Conservation (phyloP, 179 eudicot species). For the Patellifolia procumbens region DNA sequence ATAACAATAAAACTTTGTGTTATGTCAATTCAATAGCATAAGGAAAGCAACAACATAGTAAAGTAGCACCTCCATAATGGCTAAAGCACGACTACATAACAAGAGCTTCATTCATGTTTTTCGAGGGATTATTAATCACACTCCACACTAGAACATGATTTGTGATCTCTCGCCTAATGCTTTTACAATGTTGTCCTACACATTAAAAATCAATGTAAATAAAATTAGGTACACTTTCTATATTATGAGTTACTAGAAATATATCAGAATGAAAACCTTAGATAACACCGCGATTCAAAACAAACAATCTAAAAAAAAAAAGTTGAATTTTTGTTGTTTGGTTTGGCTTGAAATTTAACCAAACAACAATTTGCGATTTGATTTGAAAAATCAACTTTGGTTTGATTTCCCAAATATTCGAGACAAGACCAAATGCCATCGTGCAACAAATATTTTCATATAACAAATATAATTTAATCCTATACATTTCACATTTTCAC, state of each 20-base stretch:
- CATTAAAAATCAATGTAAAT: not conserved
- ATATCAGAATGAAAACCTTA: too few relatives aligned
- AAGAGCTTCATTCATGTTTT: not conserved
- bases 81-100: not conserved
- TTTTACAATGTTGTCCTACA: not conserved
- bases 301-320: too few relatives aligned
- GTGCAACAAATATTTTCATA: too few relatives aligned
- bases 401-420: too few relatives aligned
- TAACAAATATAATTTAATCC: too few relatives aligned
- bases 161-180: slow-evolving; percentile 7
- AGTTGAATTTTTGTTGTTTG: too few relatives aligned
- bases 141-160: not conserved
- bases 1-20: not conserved
- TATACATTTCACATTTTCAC: too few relatives aligned
- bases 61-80: not conserved
- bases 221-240: not conserved
- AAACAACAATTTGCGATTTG: too few relatives aligned
- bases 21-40: not conserved
- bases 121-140: slow-evolving; percentile 44
- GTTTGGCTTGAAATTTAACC: too few relatives aligned
- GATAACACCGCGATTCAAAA: too few relatives aligned
- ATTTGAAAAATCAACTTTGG: too few relatives aligned
- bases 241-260: not conserved
- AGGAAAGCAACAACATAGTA: not conserved
- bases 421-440: too few relatives aligned